Evolutionary conservation across 768 basidiomycete genomes (phyloP), one percentile per base, ranked within the genome.

Genomic region (Bullera alba): DNA sequence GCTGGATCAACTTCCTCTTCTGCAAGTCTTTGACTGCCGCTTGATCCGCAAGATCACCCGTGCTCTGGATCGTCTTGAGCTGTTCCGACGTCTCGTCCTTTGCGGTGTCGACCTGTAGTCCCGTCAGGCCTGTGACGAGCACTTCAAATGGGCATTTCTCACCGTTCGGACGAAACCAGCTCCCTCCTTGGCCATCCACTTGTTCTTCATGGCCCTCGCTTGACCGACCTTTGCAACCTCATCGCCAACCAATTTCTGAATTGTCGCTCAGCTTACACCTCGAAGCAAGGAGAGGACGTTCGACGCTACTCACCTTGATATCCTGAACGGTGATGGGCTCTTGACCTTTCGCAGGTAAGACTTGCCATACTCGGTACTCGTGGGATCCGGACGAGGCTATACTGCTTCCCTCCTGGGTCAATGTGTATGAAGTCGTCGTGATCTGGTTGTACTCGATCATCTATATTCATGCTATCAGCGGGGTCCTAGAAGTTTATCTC

Each of bases 171-270:
- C 81, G 58, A 99, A 81, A 1, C 69, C 87, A 56, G 81, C 79
- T 6, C 86, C 88, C 57, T 93, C 86, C 73, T 96, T 97, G 19
- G 77, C 79, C 55, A 97, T 89, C 95, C 95, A 99, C 49, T 86
- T 87, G 61, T 86, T 90, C 76, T 92, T 96, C 80, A 99, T 95
- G 17, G 93, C 95, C 57, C 86, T 81, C 7, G 85, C 85, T 75
- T 97, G 95, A 0, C 95, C 95, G 50, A 96, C 80, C 75, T 92
- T 95, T 15, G 88, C 83, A 5, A 82, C 79, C 61, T 95, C 90
- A 50, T 87, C 85, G 14, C 93, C 93, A 14, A 97, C 80, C 54
- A 69, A 66, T 69, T 74, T 36, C 16, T 5, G 14, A 4, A 0
- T 3, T 54, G 42, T 46, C 50, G 48, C 12, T 22, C 34, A 42